Evolutionary conservation across 306 rosid species (phyloP).

Genomic region (Acacia melanoxylon): DNA sequence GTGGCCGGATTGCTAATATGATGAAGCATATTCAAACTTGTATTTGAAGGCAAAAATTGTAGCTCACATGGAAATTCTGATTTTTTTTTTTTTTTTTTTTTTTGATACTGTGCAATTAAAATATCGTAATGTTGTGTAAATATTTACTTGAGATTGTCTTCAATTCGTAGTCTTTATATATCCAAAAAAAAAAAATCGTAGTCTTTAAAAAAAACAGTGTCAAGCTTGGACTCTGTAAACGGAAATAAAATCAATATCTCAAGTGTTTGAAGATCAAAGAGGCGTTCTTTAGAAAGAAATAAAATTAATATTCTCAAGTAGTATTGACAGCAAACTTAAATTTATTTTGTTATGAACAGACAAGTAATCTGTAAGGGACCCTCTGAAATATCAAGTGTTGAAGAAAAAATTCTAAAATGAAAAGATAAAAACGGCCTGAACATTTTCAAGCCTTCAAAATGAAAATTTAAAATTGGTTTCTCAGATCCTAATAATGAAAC

Average conservation of each 20-base stretch:
- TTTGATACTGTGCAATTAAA: neutral
- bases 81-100: neutral
- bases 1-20: neutral
- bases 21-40: slow-evolving; percentile 28
- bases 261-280: neutral
- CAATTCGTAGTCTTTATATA: neutral
- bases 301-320: neutral
- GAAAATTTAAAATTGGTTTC: neutral
- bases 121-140: neutral
- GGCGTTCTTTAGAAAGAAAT: neutral
- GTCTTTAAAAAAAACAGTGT: neutral
- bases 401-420: no score
- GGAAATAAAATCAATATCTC: neutral
- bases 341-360: neutral
- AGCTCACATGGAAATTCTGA: neutral
- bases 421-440: neutral
- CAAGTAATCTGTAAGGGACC: no score
- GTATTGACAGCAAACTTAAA: neutral
- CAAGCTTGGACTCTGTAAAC: neutral
- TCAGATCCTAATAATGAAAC: no score
- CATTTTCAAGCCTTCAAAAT: no score
- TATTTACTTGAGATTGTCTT: neutral
- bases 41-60: neutral
- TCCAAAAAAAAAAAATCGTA: no score
- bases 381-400: no score